phyloP scores from a whole-genome alignment of 768 basidiomycete genomes.

The Suillus cothurnatus region DNA sequence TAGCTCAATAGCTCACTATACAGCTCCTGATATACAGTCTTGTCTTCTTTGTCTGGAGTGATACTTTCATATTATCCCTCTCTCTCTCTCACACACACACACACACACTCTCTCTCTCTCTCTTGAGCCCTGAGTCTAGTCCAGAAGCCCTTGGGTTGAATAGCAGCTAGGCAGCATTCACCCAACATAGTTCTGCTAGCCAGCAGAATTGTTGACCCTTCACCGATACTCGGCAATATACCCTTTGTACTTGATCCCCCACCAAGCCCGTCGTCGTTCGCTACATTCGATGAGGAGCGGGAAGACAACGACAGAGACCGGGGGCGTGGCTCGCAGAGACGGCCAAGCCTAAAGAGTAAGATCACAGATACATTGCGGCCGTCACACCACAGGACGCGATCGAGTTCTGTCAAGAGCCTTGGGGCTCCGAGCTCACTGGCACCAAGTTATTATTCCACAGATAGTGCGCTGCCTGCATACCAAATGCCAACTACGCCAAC shows the following conservation, averaged over 20 bases:
- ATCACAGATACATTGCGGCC: constrained; percentile 35
- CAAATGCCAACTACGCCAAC: constrained; percentile 15
- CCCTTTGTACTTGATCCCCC: constrained; percentile 26
- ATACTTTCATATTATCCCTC: no score
- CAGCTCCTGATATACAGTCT: no score
- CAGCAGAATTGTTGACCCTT: no score
- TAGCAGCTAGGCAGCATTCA: no score
- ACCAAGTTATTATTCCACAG: constrained; percentile 23
- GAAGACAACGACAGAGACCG: constrained; percentile 27
- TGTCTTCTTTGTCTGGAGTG: no score
- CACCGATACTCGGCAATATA: constrained; percentile 22
- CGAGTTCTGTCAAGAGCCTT: constrained; percentile 34
- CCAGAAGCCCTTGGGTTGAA: no score
- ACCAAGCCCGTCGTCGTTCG: constrained; percentile 30
- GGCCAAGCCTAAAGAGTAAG: constrained; percentile 35
- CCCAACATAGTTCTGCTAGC: no score
- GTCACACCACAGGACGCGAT: constrained; percentile 34
- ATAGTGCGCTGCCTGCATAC: constrained; percentile 25
- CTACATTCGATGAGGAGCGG: constrained; percentile 25
- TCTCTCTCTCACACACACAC: no score
- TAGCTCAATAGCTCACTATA: no score
- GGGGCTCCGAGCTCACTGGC: constrained; percentile 33
- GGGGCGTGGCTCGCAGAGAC: constrained; percentile 29
- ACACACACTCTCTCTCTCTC: no score
- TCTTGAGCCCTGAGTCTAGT: no score